These are phyloP conservation scores for Fusarium mangiferae DNA, from an alignment of 2,329 filamentous ascomycete genomes.

Conservation along the genomic window DNA sequence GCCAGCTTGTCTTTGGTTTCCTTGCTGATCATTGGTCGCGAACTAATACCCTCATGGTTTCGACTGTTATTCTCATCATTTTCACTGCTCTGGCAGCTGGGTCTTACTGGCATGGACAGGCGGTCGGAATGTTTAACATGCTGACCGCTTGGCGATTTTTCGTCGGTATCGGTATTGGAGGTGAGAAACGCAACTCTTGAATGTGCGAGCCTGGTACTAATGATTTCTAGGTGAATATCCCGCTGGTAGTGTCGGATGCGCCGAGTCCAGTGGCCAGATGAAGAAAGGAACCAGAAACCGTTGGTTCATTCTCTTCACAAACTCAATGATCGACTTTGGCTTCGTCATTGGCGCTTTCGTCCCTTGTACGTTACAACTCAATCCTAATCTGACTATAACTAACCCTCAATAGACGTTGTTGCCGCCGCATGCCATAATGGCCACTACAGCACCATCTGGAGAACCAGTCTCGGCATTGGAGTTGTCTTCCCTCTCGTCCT, in stretches of 20 bases:
- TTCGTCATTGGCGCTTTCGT: slow-evolving; percentile 85
- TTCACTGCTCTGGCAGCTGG: slow-evolving; percentile 84
- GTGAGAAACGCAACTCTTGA: slow-evolving; percentile 45
- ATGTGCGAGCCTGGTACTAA: background rate
- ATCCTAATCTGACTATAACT: background rate
- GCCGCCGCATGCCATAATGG: slow-evolving; percentile 66
- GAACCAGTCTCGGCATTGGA: slow-evolving; percentile 81
- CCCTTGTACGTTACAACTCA: slow-evolving; percentile 57
- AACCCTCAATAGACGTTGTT: slow-evolving; percentile 54
- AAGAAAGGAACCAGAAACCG: slow-evolving; percentile 83
- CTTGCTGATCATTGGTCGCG: slow-evolving; percentile 86
- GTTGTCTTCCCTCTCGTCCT: slow-evolving; percentile 80
- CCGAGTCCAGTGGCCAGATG: slow-evolving; percentile 85
- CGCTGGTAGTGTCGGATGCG: slow-evolving; percentile 83
- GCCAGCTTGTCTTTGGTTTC: slow-evolving; percentile 83
- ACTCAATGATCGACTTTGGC: slow-evolving; percentile 84
- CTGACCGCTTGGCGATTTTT: slow-evolving; percentile 89
- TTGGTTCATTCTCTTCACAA: slow-evolving; percentile 93
- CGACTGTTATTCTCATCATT: slow-evolving; percentile 84
- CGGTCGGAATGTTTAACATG: slow-evolving; percentile 77
- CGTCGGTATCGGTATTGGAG: slow-evolving; percentile 80
- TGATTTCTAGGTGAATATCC: slow-evolving; percentile 70
- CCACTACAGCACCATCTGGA: slow-evolving; percentile 82
- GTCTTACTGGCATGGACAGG: slow-evolving; percentile 77
- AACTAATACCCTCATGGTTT: slow-evolving; percentile 82